Evolutionary conservation across 257 asterid genomes (phyloP), one percentile per base, ranked within the genome.

Genomic region (Striga asiatica): DNA sequence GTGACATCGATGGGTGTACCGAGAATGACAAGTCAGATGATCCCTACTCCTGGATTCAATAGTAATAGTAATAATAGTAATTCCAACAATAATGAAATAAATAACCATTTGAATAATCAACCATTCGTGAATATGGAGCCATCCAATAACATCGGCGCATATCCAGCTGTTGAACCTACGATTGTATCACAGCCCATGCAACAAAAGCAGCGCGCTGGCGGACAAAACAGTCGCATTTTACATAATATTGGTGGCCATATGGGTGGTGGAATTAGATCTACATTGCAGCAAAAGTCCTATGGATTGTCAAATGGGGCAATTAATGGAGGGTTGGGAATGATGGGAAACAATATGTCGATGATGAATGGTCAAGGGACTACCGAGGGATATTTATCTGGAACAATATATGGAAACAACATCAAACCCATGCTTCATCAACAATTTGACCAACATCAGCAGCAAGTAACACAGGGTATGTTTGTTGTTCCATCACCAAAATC

Each of bases 21-120:
- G 69, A 88, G 89, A 78, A 79, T 78, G 78, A 71, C 85, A 17
- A 77, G 88, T 69, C 97, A 92, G 81, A 92, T 92, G 99, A 92
- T 92, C 16, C 99, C 99, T 17, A 85, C 99, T 48, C 99, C 99
- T 65, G 99, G 95, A 70, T 81, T 82, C 58, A 81, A 60, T 74
- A 81, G 56, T 70, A 52, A 79, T 51, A 71, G 42, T 60, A 72
- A 53, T 63, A 75, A 75, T 56, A 2, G 3, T 27, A 43, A 58
- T 69, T 55, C 81, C 43, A 72, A 41, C 57, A 73, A 58, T 65
- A 76, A 74, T 58, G 84, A 74, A 37, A 54, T 66, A 45, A 76
- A 81, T 66, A 79, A 68, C 61, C 67, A 53, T 68, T 59, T 50
- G 66, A 79, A 64, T 66, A 78, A 61, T 62, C 95, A 82, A 65